Percentiles rank a stretch among this genome's conserved stretches.
phyloP scores from a whole-genome alignment of 1,284 basidiomycete species.

The Austroboletus niveus region DNA sequence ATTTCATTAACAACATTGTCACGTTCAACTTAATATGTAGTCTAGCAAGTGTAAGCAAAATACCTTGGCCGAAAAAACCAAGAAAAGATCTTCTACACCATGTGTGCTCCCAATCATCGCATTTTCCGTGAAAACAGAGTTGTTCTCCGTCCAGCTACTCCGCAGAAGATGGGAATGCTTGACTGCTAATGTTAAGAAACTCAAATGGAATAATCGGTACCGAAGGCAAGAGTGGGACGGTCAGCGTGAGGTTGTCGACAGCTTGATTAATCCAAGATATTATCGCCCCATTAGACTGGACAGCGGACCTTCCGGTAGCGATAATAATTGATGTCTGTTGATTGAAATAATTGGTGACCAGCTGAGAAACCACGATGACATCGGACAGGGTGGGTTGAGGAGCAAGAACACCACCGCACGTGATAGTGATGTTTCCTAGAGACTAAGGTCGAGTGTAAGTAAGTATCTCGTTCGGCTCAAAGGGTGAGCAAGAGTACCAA shows the following conservation, averaged over 20 bases:
- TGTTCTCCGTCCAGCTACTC: neutral
- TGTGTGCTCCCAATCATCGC: no score
- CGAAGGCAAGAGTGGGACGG: slow-evolving; percentile 61
- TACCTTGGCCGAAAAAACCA: no score
- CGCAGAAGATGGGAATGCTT: slow-evolving; percentile 33
- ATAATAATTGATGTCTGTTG: slow-evolving; percentile 56
- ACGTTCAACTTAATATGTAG: no score
- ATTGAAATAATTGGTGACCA: slow-evolving; percentile 78
- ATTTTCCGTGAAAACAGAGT: no score
- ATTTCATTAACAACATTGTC: no score
- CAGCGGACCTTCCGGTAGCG: slow-evolving; percentile 57
- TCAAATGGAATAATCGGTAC: slow-evolving; percentile 65
- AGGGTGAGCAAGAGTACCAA: slow-evolving; percentile 40
- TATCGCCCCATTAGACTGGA: slow-evolving; percentile 51
- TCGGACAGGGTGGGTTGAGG: slow-evolving; percentile 50
- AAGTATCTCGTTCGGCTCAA: neutral
- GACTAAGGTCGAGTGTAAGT: slow-evolving; percentile 32
- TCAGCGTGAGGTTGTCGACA: slow-evolving; percentile 52
- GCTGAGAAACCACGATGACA: slow-evolving; percentile 53
- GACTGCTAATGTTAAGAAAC: slow-evolving; percentile 60
- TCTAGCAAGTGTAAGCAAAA: no score
- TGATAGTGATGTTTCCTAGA: slow-evolving; percentile 60
- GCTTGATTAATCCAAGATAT: slow-evolving; percentile 72
- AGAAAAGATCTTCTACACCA: no score
- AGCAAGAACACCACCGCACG: slow-evolving; percentile 59